Evolutionary conservation across 2,329 filamentous ascomycete species (phyloP).

Genomic region (Arthroderma uncinatum): DNA sequence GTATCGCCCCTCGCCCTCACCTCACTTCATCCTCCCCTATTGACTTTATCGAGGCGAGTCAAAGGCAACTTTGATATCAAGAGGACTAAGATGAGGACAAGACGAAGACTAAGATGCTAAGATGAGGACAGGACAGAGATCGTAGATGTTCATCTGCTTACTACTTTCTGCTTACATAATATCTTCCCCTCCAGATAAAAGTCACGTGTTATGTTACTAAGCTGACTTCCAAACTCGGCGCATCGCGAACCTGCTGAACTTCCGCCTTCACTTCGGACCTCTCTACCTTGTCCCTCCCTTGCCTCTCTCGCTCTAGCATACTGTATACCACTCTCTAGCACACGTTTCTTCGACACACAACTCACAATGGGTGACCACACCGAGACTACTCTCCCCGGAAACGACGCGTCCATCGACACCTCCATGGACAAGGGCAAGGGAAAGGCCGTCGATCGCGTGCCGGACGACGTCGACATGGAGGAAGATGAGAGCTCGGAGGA

Average conservation of each 20-base stretch:
- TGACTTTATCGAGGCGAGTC: background rate
- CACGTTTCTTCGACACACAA: background rate
- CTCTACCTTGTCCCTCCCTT: background rate
- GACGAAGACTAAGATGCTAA: too few relatives aligned
- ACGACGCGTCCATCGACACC: conserved; percentile 27
- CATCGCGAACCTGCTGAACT: too few relatives aligned
- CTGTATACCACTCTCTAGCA: background rate
- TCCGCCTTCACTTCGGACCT: too few relatives aligned
- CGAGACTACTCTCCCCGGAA: conserved; percentile 19
- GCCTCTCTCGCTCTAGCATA: background rate
- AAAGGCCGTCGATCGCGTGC: conserved; percentile 52
- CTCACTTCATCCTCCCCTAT: background rate
- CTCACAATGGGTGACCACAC: conserved; percentile 28
- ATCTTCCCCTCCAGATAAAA: too few relatives aligned
- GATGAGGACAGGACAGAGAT: too few relatives aligned
- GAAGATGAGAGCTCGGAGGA: conserved; percentile 54
- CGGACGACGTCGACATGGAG: conserved; percentile 56
- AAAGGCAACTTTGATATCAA: too few relatives aligned
- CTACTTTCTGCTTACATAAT: too few relatives aligned
- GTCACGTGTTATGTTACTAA: too few relatives aligned
- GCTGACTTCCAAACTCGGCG: too few relatives aligned
- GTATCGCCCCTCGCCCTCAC: background rate
- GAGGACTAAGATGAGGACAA: too few relatives aligned
- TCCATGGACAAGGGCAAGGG: conserved; percentile 72
- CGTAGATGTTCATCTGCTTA: too few relatives aligned